Percentiles rank a stretch among this genome's conserved stretches.
Conservation (phyloP, 2,329 filamentous ascomycete genomes). For the Fusarium sp. region DNA sequence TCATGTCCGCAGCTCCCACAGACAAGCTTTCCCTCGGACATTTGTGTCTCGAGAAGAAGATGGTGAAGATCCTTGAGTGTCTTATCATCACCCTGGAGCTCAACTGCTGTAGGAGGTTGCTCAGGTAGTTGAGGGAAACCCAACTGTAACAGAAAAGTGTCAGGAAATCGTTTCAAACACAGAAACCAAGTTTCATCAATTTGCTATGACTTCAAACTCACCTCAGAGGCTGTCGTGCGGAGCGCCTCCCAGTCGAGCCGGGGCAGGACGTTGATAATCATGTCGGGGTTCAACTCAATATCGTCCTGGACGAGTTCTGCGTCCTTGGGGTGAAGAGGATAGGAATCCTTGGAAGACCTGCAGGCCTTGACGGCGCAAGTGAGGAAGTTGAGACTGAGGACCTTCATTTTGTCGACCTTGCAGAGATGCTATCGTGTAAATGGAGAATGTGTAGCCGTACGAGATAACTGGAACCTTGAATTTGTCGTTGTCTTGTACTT, state of each 20-base stretch:
- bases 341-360: slow-evolving; percentile 82
- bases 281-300: slow-evolving; percentile 80
- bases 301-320: slow-evolving; percentile 91
- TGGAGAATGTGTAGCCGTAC: neutral
- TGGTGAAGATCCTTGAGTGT: slow-evolving; percentile 82
- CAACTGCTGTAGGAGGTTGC: slow-evolving; percentile 69
- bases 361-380: slow-evolving; percentile 96
- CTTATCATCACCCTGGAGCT: slow-evolving; percentile 73
- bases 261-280: slow-evolving; percentile 86
- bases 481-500: slow-evolving; percentile 37
- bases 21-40: slow-evolving; percentile 87
- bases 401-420: slow-evolving; percentile 73
- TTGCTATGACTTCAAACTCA: slow-evolving; percentile 53
- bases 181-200: neutral
- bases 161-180: slow-evolving; percentile 16
- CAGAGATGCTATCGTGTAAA: neutral
- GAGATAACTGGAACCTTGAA: slow-evolving; percentile 2
- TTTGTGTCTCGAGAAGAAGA: slow-evolving; percentile 87
- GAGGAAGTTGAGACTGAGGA: slow-evolving; percentile 95
- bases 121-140: slow-evolving; percentile 80
- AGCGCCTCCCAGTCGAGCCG: slow-evolving; percentile 90
- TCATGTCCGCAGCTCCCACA: slow-evolving; percentile 94
- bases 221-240: slow-evolving; percentile 79
- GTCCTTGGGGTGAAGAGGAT: slow-evolving; percentile 91
- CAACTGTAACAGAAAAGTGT: slow-evolving; percentile 63